Conservation (phyloP, 306 rosid species). For the Cucumis hystrix region DNA sequence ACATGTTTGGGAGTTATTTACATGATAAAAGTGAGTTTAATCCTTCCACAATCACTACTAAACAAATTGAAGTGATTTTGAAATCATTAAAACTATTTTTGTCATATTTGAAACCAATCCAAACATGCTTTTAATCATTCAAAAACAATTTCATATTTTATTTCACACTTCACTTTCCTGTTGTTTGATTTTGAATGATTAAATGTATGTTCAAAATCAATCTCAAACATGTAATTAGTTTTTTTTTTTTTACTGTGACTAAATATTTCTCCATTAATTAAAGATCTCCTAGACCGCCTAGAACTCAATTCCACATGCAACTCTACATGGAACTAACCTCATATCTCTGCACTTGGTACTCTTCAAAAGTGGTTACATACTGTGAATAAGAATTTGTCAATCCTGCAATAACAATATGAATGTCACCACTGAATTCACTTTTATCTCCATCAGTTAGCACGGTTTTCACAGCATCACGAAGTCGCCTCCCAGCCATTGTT, state of each 20-base stretch:
- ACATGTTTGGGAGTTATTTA: too few relatives aligned
- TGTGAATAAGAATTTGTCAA: constrained; percentile 84
- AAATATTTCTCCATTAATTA: background rate
- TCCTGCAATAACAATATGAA: constrained; percentile 70
- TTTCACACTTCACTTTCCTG: too few relatives aligned
- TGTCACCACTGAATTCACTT: constrained; percentile 23
- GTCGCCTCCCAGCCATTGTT: constrained; percentile 94
- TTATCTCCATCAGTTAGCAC: constrained; percentile 25
- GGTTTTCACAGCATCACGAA: constrained; percentile 69
- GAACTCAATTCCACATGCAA: background rate
- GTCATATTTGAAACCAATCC: too few relatives aligned
- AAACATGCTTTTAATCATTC: too few relatives aligned
- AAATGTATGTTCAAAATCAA: too few relatives aligned
- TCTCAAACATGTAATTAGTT: too few relatives aligned
- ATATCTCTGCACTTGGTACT: constrained; percentile 75
- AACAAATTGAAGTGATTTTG: too few relatives aligned
- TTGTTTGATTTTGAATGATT: too few relatives aligned
- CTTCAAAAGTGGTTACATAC: constrained; percentile 74
- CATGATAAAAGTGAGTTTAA: too few relatives aligned
- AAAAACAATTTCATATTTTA: too few relatives aligned
- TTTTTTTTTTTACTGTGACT: background rate
- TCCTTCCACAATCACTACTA: too few relatives aligned
- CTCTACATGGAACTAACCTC: constrained; percentile 47
- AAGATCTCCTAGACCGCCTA: background rate
- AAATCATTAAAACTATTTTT: too few relatives aligned